Base-by-base conservation (phyloP, 176 grass and related monocot species). In the Urochloa ruziziensis region DNA sequence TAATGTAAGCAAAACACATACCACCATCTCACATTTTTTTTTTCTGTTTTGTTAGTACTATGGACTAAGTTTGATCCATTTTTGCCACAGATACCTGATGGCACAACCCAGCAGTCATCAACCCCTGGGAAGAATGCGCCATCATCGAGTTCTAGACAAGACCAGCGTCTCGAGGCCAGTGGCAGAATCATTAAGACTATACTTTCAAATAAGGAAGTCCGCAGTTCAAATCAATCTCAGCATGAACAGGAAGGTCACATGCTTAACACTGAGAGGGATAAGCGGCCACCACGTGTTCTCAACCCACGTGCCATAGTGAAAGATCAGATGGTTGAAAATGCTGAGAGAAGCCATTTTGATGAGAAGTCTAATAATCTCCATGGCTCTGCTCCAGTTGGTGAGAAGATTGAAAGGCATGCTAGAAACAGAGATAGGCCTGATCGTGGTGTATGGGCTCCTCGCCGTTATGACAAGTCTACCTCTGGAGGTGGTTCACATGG, bases 371-470 rank as follows among this genome's bases (percentile, higher is more conserved):
- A 80, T 73, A 74, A 81, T 86, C 33, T 73, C 44, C 91, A 89
- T 56, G 66, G 90, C 44, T 88, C 85, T 90, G 67, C 69, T 67
- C 56, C 88, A 10, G 73, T 62, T 27, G 59, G 44, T 47, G 97
- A 96, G 64, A 99, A 92, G 73, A 84, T 77, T 65, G 93, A 96
- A 67, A 96, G 86, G 64, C 90, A 87, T 51, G 80, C 84, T 44
- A 94, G 93, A 74, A 92, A 93, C 84, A 96, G 89, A 94, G 96
- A 99, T 57, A 96, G 89, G 77, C 89, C 91, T 57, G 96, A 95
- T 86, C 89, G 91, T 75, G 88, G 92, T 76, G 89, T 96, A 68
- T 96, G 97, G 97, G 79, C 97, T 54, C 93, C 91, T 86, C 91
- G 91, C 46, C 85, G 90, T 57, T 84, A 92, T 82, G 93, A 94